Conservation (phyloP, 1,284 basidiomycete genomes). For the Malassezia vespertilionis region DNA sequence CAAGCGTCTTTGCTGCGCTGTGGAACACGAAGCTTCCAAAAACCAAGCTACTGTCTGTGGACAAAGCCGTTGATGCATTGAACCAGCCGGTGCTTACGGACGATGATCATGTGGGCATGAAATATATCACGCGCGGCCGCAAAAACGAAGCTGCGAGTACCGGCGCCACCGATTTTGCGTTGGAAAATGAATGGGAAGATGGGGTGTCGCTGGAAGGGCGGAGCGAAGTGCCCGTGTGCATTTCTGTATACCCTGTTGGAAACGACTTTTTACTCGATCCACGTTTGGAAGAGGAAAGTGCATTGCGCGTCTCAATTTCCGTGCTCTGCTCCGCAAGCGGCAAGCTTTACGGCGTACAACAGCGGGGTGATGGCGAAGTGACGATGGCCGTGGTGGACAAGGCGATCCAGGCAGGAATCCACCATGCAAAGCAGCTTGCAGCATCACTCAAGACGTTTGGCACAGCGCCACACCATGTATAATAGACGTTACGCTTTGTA, state of each 20-base stretch:
- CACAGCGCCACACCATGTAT: neutral
- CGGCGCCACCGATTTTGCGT: conserved; percentile 25
- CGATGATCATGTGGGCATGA: conserved; percentile 23
- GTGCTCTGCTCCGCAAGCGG: conserved; percentile 25
- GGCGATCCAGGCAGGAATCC: conserved; percentile 11
- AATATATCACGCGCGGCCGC: conserved; percentile 12
- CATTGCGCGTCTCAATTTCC: conserved; percentile 22
- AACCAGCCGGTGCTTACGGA: conserved; percentile 22
- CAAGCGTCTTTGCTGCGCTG: conserved; percentile 31
- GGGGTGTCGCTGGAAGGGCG: conserved; percentile 24
- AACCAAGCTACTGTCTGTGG: conserved; percentile 31
- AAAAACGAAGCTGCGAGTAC: conserved; percentile 1
- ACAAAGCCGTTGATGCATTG: conserved; percentile 22
- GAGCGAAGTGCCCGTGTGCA: conserved; percentile 31
- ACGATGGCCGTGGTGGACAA: conserved; percentile 4
- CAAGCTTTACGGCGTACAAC: conserved; percentile 11
- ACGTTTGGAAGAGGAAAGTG: conserved; percentile 30
- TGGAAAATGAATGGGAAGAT: conserved; percentile 29
- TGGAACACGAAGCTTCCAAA: conserved; percentile 30
- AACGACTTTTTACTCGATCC: conserved; percentile 32
- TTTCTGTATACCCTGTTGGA: conserved; percentile 27
- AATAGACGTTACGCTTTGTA: neutral
- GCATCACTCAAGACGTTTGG: conserved; percentile 1
- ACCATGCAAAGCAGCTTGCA: conserved; percentile 12
- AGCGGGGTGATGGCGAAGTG: conserved; percentile 8